These are phyloP conservation scores for Clavaria fumosa DNA, from an alignment of 768 basidiomycete species.

Conservation along the genomic window DNA sequence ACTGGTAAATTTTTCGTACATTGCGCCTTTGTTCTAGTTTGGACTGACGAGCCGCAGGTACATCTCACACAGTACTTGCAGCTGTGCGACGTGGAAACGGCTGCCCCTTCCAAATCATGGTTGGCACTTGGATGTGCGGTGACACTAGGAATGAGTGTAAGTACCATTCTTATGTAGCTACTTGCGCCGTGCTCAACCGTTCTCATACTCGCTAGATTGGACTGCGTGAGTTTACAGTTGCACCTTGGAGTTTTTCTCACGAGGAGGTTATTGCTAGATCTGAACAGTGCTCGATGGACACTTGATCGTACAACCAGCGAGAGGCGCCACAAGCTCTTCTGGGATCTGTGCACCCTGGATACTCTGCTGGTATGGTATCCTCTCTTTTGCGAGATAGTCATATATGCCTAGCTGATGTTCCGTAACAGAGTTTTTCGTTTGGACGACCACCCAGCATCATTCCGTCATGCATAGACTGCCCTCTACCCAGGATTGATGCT, in stretches of 20 bases:
- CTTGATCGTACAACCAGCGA: conserved; percentile 29
- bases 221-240: conserved; percentile 36
- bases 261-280: conserved; percentile 34
- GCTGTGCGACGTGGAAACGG: conserved; percentile 34
- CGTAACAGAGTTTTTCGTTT: conserved; percentile 38
- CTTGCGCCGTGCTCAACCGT: neutral
- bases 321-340: conserved; percentile 43
- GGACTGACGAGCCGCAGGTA: conserved; percentile 14
- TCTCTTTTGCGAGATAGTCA: neutral
- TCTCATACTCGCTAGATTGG: conserved; percentile 32
- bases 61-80: conserved; percentile 39
- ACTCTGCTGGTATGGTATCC: conserved; percentile 46
- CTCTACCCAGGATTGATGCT: conserved; percentile 37
- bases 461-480: conserved; percentile 37
- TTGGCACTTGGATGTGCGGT: conserved; percentile 42
- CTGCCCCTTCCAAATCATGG: conserved; percentile 35
- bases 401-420: conserved; percentile 1
- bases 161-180: conserved; percentile 14
- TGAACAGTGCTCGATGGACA: conserved; percentile 46
- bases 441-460: conserved; percentile 46
- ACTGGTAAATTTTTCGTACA: conserved; percentile 23
- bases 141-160: conserved; percentile 43
- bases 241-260: too few species aligned
- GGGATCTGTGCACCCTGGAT: conserved; percentile 52
- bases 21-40: neutral